These are phyloP conservation scores for Neurospora sp. DNA, from an alignment of 495 filamentous ascomycete species.

Conservation along the genomic window DNA sequence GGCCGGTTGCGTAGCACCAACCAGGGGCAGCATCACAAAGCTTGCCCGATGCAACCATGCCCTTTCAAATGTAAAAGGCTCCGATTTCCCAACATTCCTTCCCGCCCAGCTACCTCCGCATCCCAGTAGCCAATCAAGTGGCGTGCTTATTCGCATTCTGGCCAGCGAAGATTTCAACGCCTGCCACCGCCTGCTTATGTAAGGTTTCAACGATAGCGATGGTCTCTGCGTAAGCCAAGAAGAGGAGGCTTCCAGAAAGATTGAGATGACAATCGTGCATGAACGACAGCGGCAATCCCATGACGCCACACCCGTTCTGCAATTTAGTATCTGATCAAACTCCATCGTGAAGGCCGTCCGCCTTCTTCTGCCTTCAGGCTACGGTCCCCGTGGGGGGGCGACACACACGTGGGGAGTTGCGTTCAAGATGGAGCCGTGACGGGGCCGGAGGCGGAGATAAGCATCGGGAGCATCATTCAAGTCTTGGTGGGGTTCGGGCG, in stretches of 20 bases:
- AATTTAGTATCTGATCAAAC: neutral
- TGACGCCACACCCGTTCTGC: neutral
- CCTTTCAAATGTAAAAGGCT: neutral
- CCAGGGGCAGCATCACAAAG: neutral
- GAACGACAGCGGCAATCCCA: neutral
- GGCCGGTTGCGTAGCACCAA: neutral
- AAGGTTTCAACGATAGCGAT: neutral
- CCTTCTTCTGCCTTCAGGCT: neutral
- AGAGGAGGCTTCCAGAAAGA: neutral
- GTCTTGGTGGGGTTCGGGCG: neutral
- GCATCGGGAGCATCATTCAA: neutral
- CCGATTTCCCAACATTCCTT: neutral
- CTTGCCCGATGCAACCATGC: neutral
- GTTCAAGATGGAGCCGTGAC: neutral
- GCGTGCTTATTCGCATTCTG: neutral
- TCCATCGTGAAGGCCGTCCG: neutral
- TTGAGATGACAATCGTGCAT: neutral
- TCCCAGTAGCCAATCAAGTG: neutral
- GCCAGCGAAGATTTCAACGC: neutral
- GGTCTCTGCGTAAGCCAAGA: neutral
- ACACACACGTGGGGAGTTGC: neutral
- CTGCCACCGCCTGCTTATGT: neutral
- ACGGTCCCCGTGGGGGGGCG: neutral
- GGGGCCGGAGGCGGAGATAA: neutral
- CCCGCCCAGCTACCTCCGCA: neutral